phyloP scores from a whole-genome alignment of 768 basidiomycete genomes.

The Terana coerulea region DNA sequence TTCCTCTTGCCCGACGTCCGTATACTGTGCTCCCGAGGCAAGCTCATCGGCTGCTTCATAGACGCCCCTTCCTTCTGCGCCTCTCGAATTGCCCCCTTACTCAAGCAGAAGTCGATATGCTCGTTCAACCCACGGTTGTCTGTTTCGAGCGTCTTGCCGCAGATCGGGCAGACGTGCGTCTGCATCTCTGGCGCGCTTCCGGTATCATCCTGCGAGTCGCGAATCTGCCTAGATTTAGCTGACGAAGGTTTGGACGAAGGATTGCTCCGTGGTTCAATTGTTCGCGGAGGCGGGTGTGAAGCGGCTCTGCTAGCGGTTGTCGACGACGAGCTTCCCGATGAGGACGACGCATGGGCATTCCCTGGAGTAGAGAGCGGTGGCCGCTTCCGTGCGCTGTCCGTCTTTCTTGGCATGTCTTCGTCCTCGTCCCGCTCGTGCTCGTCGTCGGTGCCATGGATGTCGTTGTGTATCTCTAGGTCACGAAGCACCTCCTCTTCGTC shows the following conservation, averaged over 20 bases:
- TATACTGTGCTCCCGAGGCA: too few species aligned
- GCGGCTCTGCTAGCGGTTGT: too few species aligned
- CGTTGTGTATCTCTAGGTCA: not conserved
- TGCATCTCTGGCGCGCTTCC: not conserved
- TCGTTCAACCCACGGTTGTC: slow-evolving; percentile 79
- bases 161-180: slow-evolving; percentile 66
- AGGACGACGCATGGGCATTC: too few species aligned
- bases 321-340: too few species aligned
- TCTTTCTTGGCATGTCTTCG: too few species aligned
- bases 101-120: slow-evolving; percentile 90
- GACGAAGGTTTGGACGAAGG: too few species aligned
- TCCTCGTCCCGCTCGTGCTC: not conserved
- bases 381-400: too few species aligned
- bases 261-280: too few species aligned
- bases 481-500: slow-evolving; percentile 14
- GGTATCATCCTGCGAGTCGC: not conserved
- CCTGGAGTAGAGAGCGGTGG: too few species aligned
- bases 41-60: not conserved
- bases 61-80: slow-evolving; percentile 42
- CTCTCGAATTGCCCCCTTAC: slow-evolving; percentile 69
- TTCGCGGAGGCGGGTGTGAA: too few species aligned
- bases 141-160: slow-evolving; percentile 52
- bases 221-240: too few species aligned
- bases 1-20: too few species aligned
- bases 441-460: not conserved